Evolutionary conservation across 2,329 filamentous ascomycete species (phyloP).

Genomic region (Cadophora gregata): DNA sequence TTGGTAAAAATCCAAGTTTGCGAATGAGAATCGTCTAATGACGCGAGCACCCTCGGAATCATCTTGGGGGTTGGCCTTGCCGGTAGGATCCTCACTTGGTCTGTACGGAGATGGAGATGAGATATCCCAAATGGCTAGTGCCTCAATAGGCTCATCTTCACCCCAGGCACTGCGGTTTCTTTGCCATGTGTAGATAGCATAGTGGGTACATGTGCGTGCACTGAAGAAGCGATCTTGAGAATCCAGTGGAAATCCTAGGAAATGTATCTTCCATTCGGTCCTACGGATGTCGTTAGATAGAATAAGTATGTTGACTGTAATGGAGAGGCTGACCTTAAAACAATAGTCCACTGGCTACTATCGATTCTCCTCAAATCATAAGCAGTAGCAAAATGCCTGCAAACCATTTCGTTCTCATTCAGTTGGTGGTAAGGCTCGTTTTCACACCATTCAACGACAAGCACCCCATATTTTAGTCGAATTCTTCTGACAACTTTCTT

Average conservation of each 20-base stretch:
- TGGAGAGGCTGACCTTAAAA: slow-evolving; percentile 51
- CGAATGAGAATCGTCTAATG: slow-evolving; percentile 56
- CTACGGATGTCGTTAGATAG: slow-evolving; percentile 26
- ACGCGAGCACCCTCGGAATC: slow-evolving; percentile 49
- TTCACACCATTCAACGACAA: slow-evolving; percentile 71
- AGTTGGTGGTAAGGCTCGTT: slow-evolving; percentile 56
- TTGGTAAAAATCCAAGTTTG: slow-evolving; percentile 57
- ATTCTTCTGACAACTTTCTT: slow-evolving; percentile 60
- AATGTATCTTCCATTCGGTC: slow-evolving; percentile 64
- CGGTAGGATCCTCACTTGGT: slow-evolving; percentile 56
- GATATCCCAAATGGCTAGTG: slow-evolving; percentile 65
- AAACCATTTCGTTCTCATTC: slow-evolving; percentile 56
- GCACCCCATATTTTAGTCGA: slow-evolving; percentile 57
- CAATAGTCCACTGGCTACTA: slow-evolving; percentile 49
- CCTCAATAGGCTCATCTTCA: slow-evolving; percentile 62
- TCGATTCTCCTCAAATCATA: slow-evolving; percentile 53
- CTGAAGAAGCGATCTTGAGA: slow-evolving; percentile 67
- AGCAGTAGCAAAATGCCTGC: slow-evolving; percentile 64
- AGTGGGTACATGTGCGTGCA: slow-evolving; percentile 63
- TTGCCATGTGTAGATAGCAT: slow-evolving; percentile 67
- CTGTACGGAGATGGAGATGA: slow-evolving; percentile 54
- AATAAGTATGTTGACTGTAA: not conserved
- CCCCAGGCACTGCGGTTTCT: slow-evolving; percentile 60
- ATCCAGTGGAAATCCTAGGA: slow-evolving; percentile 59
- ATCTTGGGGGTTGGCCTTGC: slow-evolving; percentile 46